A percentile compares a stretch with the other conserved stretches of the same genome.
phyloP scores from a whole-genome alignment of 768 basidiomycete species.

The Imleria badia region DNA sequence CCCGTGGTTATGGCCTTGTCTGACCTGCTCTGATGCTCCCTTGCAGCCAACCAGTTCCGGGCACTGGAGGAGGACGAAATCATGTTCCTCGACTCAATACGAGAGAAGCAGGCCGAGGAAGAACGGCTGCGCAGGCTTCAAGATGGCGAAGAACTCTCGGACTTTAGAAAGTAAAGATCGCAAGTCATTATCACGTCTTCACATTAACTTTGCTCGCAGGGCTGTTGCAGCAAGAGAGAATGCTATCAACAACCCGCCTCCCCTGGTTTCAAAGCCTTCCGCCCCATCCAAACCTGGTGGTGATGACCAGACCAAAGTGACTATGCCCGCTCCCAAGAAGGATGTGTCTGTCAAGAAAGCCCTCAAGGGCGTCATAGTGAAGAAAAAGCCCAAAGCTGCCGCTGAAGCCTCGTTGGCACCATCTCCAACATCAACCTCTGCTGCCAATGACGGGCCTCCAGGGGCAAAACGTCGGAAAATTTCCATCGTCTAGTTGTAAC shows the following conservation, averaged over 20 bases:
- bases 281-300: constrained; percentile 31
- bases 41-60: constrained; percentile 80
- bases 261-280: constrained; percentile 32
- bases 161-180: constrained; percentile 69
- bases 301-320: constrained; percentile 26
- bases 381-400: constrained; percentile 60
- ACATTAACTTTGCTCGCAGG: constrained; percentile 33
- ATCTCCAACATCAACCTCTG: constrained; percentile 14
- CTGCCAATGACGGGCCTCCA: constrained; percentile 34
- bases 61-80: constrained; percentile 90
- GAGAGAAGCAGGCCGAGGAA: constrained; percentile 73
- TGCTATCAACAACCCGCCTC: constrained; percentile 44
- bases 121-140: constrained; percentile 71
- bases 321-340: constrained; percentile 49
- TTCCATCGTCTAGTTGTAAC: constrained; percentile 30
- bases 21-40: constrained; percentile 7
- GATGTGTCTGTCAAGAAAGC: constrained; percentile 53
- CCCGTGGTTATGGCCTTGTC: not conserved
- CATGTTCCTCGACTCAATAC: constrained; percentile 81
- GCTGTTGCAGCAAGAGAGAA: constrained; percentile 70
- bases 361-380: constrained; percentile 78
- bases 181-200: not conserved
- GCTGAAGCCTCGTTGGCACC: constrained; percentile 17
- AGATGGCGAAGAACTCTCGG: constrained; percentile 77
- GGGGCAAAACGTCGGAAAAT: constrained; percentile 62